Percentiles rank a stretch among this genome's conserved stretches.
phyloP scores from a whole-genome alignment of 2,329 filamentous ascomycete genomes.

The Xylariaceae sp. region DNA sequence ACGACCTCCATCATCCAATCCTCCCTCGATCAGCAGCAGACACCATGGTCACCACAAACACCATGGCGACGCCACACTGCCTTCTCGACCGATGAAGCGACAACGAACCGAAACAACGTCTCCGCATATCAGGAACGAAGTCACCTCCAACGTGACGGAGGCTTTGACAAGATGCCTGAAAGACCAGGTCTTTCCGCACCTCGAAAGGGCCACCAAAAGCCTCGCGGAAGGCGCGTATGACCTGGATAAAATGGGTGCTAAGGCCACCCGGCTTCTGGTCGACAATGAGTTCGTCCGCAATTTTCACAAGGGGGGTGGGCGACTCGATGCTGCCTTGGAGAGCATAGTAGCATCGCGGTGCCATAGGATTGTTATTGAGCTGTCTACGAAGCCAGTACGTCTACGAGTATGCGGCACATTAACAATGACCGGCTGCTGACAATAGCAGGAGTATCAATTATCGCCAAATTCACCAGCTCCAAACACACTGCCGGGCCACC shows the following conservation, averaged over 20 bases:
- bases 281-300: conserved; percentile 22
- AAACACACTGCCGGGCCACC: background rate
- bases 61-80: too few relatives aligned
- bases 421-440: background rate
- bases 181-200: conserved; percentile 28
- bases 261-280: conserved; percentile 21
- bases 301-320: conserved; percentile 21
- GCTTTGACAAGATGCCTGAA: conserved; percentile 23
- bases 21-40: background rate
- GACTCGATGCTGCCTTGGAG: conserved; percentile 18
- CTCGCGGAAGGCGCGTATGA: conserved; percentile 21
- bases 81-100: conserved; percentile 8
- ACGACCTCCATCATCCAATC: background rate
- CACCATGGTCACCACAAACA: too few relatives aligned
- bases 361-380: conserved; percentile 19
- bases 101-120: conserved; percentile 4
- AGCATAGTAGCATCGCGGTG: conserved; percentile 19
- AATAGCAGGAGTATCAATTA: conserved; percentile 21
- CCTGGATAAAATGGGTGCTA: conserved; percentile 21
- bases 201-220: conserved; percentile 21
- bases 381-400: conserved; percentile 20
- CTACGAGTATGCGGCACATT: background rate
- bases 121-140: background rate
- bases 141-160: conserved; percentile 3
- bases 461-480: background rate